Conservation (phyloP, 2,329 filamentous ascomycete species). For the Dendryphion nanum region DNA sequence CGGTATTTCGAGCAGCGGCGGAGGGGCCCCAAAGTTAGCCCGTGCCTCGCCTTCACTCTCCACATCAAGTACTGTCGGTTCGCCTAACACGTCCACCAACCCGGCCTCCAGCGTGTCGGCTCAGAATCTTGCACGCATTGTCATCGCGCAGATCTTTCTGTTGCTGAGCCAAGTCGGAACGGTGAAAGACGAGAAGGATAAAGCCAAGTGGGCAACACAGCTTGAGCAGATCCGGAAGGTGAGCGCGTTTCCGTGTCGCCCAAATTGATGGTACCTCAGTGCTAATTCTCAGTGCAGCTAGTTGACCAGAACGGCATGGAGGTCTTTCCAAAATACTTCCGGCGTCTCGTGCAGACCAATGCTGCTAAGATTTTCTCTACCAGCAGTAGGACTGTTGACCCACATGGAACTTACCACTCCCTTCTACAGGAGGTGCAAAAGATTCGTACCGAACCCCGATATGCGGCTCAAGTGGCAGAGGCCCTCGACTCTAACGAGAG, state of each 20-base stretch:
- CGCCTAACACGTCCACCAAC: conserved; percentile 53
- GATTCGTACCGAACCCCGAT: conserved; percentile 73
- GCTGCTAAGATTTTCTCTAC: conserved; percentile 86
- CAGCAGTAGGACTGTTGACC: conserved; percentile 65
- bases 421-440: conserved; percentile 83
- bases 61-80: conserved; percentile 54
- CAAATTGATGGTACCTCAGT: conserved; percentile 5
- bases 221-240: conserved; percentile 91
- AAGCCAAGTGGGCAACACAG: conserved; percentile 88
- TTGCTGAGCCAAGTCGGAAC: conserved; percentile 70
- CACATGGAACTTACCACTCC: conserved; percentile 79
- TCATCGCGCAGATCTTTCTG: conserved; percentile 91
- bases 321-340: conserved; percentile 94
- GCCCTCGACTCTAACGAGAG: conserved; percentile 87
- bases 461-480: conserved; percentile 89
- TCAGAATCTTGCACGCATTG: conserved; percentile 75
- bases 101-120: conserved; percentile 42
- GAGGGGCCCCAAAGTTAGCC: conserved; percentile 56
- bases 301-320: conserved; percentile 99
- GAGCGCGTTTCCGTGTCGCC: conserved; percentile 31
- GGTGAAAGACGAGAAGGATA: conserved; percentile 90
- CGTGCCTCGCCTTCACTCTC: conserved; percentile 61
- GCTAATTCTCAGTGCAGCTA: conserved; percentile 56
- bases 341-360: conserved; percentile 88
- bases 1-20: conserved; percentile 53